phyloP scores from a whole-genome alignment of 805 yeast species.

The Kregervanrija delftensis region DNA sequence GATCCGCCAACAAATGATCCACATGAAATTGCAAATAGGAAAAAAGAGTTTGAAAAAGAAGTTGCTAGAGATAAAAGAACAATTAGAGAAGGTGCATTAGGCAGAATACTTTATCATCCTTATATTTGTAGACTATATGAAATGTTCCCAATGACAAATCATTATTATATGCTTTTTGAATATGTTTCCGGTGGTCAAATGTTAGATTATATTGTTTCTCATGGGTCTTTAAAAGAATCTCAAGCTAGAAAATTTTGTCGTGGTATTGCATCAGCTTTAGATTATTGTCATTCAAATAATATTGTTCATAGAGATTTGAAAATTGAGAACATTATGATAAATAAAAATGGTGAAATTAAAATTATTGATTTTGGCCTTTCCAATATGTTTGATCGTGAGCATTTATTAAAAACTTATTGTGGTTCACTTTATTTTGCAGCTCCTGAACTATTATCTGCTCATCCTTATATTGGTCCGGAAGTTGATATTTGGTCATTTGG shows the following conservation, averaged over 20 bases:
- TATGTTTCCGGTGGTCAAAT: conserved; percentile 96
- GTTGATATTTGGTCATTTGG: conserved; percentile 99
- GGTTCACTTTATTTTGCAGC: conserved; percentile 98
- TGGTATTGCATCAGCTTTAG: conserved; percentile 89
- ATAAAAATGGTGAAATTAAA: conserved; percentile 88
- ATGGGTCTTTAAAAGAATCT: conserved; percentile 87
- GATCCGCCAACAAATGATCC: conserved; percentile 60
- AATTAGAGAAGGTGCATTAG: conserved; percentile 90
- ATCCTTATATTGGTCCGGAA: conserved; percentile 93
- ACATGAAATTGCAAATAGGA: conserved; percentile 51
- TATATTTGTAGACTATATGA: conserved; percentile 88
- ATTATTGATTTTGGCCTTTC: conserved; percentile 95
- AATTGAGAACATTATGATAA: conserved; percentile 93
- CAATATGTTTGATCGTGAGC: conserved; percentile 67
- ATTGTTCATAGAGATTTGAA: conserved; percentile 96
- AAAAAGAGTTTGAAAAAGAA: conserved; percentile 73
- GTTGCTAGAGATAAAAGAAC: conserved; percentile 88
- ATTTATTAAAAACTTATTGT: conserved; percentile 84
- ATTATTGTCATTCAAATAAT: conserved; percentile 88
- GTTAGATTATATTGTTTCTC: conserved; percentile 94
- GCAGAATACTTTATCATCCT: conserved; percentile 84
- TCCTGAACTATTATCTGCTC: conserved; percentile 88
- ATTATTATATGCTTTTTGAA: conserved; percentile 94
- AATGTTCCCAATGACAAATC: conserved; percentile 93
- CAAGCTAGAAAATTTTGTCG: conserved; percentile 94